Base-by-base conservation (phyloP, 768 basidiomycete genomes). In the Mycena alexandri region DNA sequence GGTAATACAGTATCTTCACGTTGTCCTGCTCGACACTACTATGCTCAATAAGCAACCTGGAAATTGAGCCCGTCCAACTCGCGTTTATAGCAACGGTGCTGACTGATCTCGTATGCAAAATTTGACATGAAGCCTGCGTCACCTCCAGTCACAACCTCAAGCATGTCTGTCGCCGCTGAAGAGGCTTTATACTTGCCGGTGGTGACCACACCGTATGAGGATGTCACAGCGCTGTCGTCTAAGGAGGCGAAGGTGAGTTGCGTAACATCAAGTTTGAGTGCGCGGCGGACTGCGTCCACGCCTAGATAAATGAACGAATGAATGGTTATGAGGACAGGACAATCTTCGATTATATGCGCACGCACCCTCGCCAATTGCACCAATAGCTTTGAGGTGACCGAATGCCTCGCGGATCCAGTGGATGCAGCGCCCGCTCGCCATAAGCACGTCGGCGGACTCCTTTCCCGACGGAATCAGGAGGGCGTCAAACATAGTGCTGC, bases 321-420 rank as follows among this genome's bases (percentile, higher is more conserved):
- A 16, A 46, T n/a, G 19, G 29, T 29, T 3, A 29, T 29, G 3
- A 6, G 29, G 29, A n/a, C n/a, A 29, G 29, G 29, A 29, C 6
- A 29, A 29, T 29, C 29, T n/a, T 29, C 29, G 29, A 6, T 29
- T 29, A 6, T 29, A 29, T 29, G 29, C 29, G 6, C 6, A 69
- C 76, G 34, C 47, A 87, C 90, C 90, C 75, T 88, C 85, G 12
- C 94, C 95, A 51, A 91, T 82, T 1, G 89, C 93, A 3, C 88
- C 92, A 63, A 97, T 93, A 19, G 91, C 76, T 80, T 96, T 96
- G 79, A 89, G 90, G 77, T 96, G 95, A 22, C 91, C 91, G 78
- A 93, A 96, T 3, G 93, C 90, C 78, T 96, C 94, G 50, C 92
- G 86, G 4, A 92, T 86, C 84, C 91, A 94, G 75, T 96, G 93